A percentile compares a stretch with the other conserved stretches of the same genome.
Conservation (phyloP, 441 rosid species). For the Erodium texanum region DNA sequence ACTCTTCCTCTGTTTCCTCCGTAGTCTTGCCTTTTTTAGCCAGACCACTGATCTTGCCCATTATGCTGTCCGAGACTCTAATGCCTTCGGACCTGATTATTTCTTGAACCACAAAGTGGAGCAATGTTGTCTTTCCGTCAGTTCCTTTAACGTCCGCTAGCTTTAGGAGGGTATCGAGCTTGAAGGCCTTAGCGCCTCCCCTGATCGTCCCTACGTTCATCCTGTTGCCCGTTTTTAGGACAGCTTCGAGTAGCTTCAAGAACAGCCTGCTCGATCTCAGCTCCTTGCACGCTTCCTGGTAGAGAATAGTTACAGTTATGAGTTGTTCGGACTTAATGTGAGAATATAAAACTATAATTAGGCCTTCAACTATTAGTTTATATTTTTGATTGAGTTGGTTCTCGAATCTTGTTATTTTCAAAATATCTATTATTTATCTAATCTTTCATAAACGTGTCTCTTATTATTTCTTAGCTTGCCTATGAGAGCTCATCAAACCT, state of each 20-base stretch:
- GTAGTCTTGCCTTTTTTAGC: constrained; percentile 40
- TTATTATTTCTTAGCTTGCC: too few species aligned
- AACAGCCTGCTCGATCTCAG: constrained; percentile 85
- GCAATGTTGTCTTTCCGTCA: constrained; percentile 77
- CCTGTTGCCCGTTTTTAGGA: constrained; percentile 84
- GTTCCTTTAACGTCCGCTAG: constrained; percentile 91
- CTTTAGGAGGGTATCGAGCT: constrained; percentile 83
- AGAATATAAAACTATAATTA: too few species aligned
- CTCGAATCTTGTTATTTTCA: too few species aligned
- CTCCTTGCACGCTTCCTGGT: constrained; percentile 92
- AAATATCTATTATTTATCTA: too few species aligned
- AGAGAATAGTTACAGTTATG: not conserved
- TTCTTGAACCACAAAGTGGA: constrained; percentile 90
- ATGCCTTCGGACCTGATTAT: constrained; percentile 82
- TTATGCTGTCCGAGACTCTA: constrained; percentile 75
- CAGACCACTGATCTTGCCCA: constrained; percentile 69
- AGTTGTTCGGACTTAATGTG: too few species aligned
- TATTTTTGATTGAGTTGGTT: too few species aligned
- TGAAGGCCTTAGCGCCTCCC: constrained; percentile 92
- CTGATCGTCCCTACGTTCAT: constrained; percentile 93
- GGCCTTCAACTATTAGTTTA: too few species aligned
- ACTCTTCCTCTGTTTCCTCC: constrained; percentile 78
- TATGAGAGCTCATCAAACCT: too few species aligned
- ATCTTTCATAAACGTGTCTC: too few species aligned
- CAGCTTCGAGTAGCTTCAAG: constrained; percentile 82